phyloP scores from a whole-genome alignment of 2,329 filamentous ascomycete species.

The Dactylonectria macrodidyma region DNA sequence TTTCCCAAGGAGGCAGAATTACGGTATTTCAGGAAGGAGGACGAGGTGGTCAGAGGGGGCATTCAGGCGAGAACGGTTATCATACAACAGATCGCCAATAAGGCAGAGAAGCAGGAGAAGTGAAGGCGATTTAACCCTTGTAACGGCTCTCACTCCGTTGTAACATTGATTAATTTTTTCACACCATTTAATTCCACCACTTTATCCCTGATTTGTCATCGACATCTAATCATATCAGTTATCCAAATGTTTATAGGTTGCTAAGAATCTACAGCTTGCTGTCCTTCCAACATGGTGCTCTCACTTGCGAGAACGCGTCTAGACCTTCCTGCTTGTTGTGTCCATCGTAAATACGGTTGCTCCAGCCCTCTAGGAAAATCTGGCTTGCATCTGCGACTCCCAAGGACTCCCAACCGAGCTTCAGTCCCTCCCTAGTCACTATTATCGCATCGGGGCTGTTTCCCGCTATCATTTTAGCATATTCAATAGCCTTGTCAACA shows the following conservation, averaged over 20 bases:
- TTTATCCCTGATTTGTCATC: no score
- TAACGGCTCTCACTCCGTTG: no score
- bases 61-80: slow-evolving; percentile 25
- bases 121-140: no score
- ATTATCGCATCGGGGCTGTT: no score
- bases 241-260: no score
- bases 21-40: background rate
- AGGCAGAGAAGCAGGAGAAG: no score
- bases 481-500: background rate
- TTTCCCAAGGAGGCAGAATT: no score
- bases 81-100: slow-evolving; percentile 1
- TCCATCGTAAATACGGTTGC: background rate
- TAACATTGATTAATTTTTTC: no score
- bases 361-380: background rate
- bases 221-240: no score
- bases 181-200: no score
- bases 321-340: background rate
- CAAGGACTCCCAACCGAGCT: background rate
- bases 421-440: no score
- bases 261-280: background rate
- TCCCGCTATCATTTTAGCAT: background rate
- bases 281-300: background rate
- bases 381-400: background rate
- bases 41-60: background rate
- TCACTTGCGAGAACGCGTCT: background rate